Percentiles rank a stretch among this genome's conserved stretches.
phyloP scores from a whole-genome alignment of 257 asterid genomes.

The Primulina eburnea region DNA sequence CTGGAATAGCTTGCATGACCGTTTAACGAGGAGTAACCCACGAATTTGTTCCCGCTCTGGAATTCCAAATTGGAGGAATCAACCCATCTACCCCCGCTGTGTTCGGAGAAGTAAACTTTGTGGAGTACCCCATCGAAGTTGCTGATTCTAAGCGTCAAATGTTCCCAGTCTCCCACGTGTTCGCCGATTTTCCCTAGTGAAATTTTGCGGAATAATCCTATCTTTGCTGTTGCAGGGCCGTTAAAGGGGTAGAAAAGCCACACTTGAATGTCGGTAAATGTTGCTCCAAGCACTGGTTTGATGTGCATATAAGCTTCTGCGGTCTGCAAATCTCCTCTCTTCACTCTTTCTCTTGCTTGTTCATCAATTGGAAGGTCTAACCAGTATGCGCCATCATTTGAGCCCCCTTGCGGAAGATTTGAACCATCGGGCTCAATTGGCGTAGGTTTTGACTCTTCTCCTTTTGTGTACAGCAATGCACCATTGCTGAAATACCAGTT shows the following conservation, averaged over 20 bases:
- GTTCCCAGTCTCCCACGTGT: slow-evolving; percentile 97
- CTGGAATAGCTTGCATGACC: slow-evolving; percentile 60
- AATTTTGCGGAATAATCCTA: slow-evolving; percentile 42
- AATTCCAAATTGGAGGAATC: slow-evolving; percentile 55
- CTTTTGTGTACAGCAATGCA: slow-evolving; percentile 46
- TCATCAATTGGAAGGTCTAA: slow-evolving; percentile 60
- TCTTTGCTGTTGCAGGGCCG: slow-evolving; percentile 65
- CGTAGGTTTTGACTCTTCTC: slow-evolving; percentile 55
- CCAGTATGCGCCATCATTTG: slow-evolving; percentile 70
- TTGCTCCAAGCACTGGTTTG: slow-evolving; percentile 65
- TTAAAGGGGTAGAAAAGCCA: slow-evolving; percentile 88
- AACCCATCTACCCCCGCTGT: slow-evolving; percentile 66
- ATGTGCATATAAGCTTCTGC: slow-evolving; percentile 68
- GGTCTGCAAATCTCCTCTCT: slow-evolving; percentile 51
- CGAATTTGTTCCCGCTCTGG: slow-evolving; percentile 44
- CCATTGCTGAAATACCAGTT: slow-evolving; percentile 78
- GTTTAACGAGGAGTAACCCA: slow-evolving; percentile 54
- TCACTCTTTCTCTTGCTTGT: slow-evolving; percentile 29
- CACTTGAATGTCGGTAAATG: slow-evolving; percentile 69
- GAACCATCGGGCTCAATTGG: slow-evolving; percentile 47
- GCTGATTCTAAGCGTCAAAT: slow-evolving; percentile 75
- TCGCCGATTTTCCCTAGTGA: slow-evolving; percentile 70
- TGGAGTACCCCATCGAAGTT: slow-evolving; percentile 64
- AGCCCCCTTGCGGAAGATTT: slow-evolving; percentile 79
- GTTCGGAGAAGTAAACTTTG: slow-evolving; percentile 59